Evolutionary conservation across 1,284 basidiomycete species (phyloP), one percentile per base, ranked within the genome.

Genomic region (Mycosarcoma mackinlayi): DNA sequence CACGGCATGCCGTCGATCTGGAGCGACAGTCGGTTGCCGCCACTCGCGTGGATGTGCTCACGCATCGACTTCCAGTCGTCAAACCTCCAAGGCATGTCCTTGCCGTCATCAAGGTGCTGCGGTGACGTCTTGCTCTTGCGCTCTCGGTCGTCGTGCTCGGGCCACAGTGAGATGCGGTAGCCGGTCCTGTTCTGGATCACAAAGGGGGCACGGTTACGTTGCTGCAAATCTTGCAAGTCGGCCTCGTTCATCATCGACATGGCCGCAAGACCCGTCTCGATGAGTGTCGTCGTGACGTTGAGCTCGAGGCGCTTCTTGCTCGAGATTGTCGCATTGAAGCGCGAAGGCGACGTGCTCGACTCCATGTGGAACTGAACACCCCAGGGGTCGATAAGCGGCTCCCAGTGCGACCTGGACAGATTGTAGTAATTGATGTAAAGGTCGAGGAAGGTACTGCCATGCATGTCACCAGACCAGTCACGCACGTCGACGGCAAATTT

Each of bases 361-460:
- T 83, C 78, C 44, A 84, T 80, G 4, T 73, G 67, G 45, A 92
- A 83, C 27, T 90, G 89, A 75, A 97, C 91, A 23, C 88, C 91
- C 95, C 96, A 99, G 1, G 96, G 96, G 81, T 99, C 96, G 76
- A 98, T 92, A 49, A 99, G 85, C n/a, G 97, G 96, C 84, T 99
- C 96, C 93, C 96, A 99, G 80, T 98, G 94, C 44, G 96, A 98
- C 80, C 97, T 95, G 25, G 91, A 90, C 53, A 98, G 85, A 84
- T 99, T 99, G 92, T 93, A 98, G 82, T 96, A 98, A 73, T 91
- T 93, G 81, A 98, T 91, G 53, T 90, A 89, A 90, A 92, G 4
- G 89, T 89, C 53, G 24, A 78, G 49, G 50, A 74, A 66, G 16
- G 76, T 67, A 37, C 66, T 61, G 30, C 62, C 55, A 11, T 85